Evolutionary conservation across 805 yeast genomes (phyloP).

Genomic region (Metschnikowia dekortorum): DNA sequence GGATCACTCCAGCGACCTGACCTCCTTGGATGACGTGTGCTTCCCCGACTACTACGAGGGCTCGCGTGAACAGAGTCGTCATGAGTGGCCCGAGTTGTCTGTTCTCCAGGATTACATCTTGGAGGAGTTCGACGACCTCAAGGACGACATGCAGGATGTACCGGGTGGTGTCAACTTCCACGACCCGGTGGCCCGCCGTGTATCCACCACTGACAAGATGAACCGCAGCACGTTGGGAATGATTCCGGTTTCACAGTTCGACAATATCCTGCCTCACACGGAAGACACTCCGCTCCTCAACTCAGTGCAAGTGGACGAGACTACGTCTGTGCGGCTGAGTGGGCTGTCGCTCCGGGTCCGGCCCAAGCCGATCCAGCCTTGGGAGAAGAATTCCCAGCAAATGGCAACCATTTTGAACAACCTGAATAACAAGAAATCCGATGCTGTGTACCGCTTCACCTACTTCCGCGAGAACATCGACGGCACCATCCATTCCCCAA

Average conservation of each 20-base stretch:
- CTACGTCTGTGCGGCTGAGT: conserved; percentile 36
- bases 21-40: conserved; percentile 90
- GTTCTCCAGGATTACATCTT: conserved; percentile 72
- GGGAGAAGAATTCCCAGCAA: conserved; percentile 45
- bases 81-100: conserved; percentile 77
- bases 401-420: conserved; percentile 29
- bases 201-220: conserved; percentile 3
- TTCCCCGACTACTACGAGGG: conserved; percentile 64
- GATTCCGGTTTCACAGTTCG: conserved; percentile 1
- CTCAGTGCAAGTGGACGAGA: conserved; percentile 28
- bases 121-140: conserved; percentile 51
- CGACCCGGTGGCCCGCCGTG: conserved; percentile 27
- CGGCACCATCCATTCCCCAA: conserved; percentile 86
- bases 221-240: conserved; percentile 1
- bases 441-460: conserved; percentile 62
- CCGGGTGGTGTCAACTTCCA: conserved; percentile 33
- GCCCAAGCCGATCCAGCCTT: conserved; percentile 72
- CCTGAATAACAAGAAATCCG: conserved; percentile 32
- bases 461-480: conserved; percentile 88
- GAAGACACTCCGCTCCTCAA: conserved; percentile 31
- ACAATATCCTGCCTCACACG: conserved; percentile 11
- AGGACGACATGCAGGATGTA: conserved; percentile 20
- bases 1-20: conserved; percentile 55
- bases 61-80: conserved; percentile 19
- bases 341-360: conserved; percentile 50